Conservation (phyloP, 352 stramenopile genomes). For the Aphanomyces euteiches region DNA sequence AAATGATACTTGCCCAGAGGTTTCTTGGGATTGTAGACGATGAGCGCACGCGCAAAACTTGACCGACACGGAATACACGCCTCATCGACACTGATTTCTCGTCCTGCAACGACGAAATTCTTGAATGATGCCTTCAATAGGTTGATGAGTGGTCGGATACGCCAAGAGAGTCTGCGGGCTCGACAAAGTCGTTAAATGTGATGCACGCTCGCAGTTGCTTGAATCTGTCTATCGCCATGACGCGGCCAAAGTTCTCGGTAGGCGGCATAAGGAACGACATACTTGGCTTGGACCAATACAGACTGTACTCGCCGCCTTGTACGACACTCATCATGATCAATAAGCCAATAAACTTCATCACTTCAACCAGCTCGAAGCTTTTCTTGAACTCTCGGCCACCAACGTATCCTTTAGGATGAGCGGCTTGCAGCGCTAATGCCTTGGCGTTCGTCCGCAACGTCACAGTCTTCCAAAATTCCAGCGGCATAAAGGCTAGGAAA, state of each 20-base stretch:
- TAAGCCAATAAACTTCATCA: constrained; percentile 13
- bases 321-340: constrained; percentile 13
- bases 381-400: constrained; percentile 10
- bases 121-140: not conserved
- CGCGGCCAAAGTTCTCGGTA: not conserved
- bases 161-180: not conserved
- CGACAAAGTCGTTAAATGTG: constrained; percentile 2
- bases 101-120: not conserved
- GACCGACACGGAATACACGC: not conserved
- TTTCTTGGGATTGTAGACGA: not conserved
- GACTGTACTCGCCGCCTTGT: constrained; percentile 8
- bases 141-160: not conserved
- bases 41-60: not conserved
- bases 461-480: constrained; percentile 9
- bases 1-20: constrained; percentile 1
- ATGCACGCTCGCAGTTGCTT: constrained; percentile 19
- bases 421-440: not conserved
- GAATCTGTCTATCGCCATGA: constrained; percentile 16
- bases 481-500: constrained; percentile 13
- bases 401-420: not conserved
- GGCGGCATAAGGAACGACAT: constrained; percentile 11
- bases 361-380: not conserved
- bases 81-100: not conserved
- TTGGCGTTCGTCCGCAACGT: constrained; percentile 3
- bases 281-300: constrained; percentile 9